phyloP scores from a whole-genome alignment of 345 rosid genomes.

The Ailanthus altissimus region DNA sequence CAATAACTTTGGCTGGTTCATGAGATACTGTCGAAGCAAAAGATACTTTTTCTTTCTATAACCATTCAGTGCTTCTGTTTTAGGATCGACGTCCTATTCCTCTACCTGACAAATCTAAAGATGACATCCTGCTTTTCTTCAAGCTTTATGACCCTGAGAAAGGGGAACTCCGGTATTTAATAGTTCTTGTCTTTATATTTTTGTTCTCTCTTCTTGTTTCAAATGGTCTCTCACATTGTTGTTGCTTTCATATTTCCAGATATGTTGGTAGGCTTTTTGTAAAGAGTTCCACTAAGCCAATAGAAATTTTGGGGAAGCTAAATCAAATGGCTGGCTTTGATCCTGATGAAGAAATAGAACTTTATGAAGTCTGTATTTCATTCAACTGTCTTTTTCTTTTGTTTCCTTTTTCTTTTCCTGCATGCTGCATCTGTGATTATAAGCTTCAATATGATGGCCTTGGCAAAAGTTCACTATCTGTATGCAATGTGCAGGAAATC shows the following conservation, averaged over 20 bases:
- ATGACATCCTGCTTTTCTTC: conserved; percentile 84
- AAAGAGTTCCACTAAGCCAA: conserved; percentile 74
- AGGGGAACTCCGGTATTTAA: conserved; percentile 69
- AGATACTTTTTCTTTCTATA: not conserved
- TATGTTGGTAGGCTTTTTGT: conserved; percentile 85
- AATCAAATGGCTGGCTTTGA: conserved; percentile 92
- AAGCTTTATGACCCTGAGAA: conserved; percentile 87
- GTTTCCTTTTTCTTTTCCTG: conserved; percentile 2
- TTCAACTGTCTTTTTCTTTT: conserved; percentile 1
- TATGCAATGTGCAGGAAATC: conserved; percentile 64
- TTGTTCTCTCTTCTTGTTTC: conserved; percentile 8
- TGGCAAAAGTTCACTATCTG: conserved; percentile 13
- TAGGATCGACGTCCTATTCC: conserved; percentile 76
- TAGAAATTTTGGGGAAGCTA: conserved; percentile 67
- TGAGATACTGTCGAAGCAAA: not conserved
- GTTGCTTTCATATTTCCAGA: conserved; percentile 44
- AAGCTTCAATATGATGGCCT: not conserved
- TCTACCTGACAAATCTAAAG: conserved; percentile 66
- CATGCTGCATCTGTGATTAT: not conserved
- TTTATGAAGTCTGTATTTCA: conserved; percentile 69
- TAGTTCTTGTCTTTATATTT: conserved; percentile 1
- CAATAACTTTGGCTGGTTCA: not conserved
- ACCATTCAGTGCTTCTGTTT: conserved; percentile 1
- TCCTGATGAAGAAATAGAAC: conserved; percentile 83
- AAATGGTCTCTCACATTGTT: conserved; percentile 23